Conservation (phyloP, 352 stramenopile species). For the Lagenidium giganteum region DNA sequence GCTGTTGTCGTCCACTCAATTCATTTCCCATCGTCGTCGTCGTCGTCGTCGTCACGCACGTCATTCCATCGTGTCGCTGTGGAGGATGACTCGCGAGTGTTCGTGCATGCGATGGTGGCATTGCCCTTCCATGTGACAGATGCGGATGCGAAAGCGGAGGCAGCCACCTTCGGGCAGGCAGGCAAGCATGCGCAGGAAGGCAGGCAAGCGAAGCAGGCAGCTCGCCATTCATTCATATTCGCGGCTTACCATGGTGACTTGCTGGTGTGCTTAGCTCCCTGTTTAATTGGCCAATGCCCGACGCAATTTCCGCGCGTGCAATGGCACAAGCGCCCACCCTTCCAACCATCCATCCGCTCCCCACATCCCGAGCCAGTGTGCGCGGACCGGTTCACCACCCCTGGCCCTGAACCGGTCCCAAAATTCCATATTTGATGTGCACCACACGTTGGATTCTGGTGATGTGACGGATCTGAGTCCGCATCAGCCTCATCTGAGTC, state of each 20-base stretch:
- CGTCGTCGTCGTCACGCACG: too few relatives aligned
- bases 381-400: background rate
- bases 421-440: too few relatives aligned
- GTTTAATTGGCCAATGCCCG: conserved; percentile 67
- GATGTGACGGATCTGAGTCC: too few relatives aligned
- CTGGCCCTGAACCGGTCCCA: too few relatives aligned
- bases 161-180: background rate
- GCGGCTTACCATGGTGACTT: conserved; percentile 66
- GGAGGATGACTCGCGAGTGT: too few relatives aligned
- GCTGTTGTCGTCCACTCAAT: too few relatives aligned
- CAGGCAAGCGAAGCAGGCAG: too few relatives aligned
- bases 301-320: conserved; percentile 14
- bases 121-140: background rate
- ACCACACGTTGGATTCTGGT: too few relatives aligned
- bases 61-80: too few relatives aligned
- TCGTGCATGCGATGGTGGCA: too few relatives aligned
- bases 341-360: conserved; percentile 46
- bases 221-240: conserved; percentile 1
- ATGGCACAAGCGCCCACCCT: conserved; percentile 9
- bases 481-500: too few relatives aligned
- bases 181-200: background rate
- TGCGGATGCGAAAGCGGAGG: background rate
- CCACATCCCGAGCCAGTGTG: background rate
- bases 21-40: too few relatives aligned
- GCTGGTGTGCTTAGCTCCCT: conserved; percentile 63